Evolutionary conservation across 441 rosid species (phyloP), one percentile per base, ranked within the genome.

Genomic region (Pelargonium exstipulatum): DNA sequence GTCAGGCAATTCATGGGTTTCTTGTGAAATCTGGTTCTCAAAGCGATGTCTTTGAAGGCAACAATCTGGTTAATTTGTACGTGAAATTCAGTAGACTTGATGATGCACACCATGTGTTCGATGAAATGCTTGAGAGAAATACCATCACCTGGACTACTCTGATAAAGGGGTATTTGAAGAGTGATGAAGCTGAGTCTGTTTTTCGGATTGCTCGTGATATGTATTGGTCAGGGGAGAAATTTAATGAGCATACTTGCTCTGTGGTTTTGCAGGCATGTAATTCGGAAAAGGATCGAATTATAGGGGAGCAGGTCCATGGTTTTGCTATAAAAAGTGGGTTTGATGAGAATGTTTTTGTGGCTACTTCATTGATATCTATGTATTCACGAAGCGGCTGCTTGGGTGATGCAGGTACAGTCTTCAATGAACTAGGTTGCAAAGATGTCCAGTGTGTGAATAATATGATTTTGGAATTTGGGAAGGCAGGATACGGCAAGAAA

Each of bases 391-490:
- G 58, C 12, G 73, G 73, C 9, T 26, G 1, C 51, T 81, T 81
- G n/a, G 51, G 51, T 48, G 74, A 73, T 48, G 79, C 78, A 0
- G 72, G 68, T 69, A 75, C 71, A 63, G 72, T 71, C 55, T 81
- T 81, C 53, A n/a, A 57, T 46, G 32, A 46, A 48, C 55, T 75
- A 26, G 70, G n/a, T 40, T 24, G 22, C 45, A 81, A 78, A 68
- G 81, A 75, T 71, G 70, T 78, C 42, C 74, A 69, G 51, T 81
- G 77, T 66, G 60, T 81, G 67, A 81, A 81, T 78, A 70, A 18
- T 29, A 78, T 81, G 81, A 81, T 81, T 67, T 75, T 70, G 29
- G 79, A 78, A 69, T 75, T 70, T 71, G 77, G 71, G 32, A 80
- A 70, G 71, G 74, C 74, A 0, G 81, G 81, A 26, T 65, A 49